Evolutionary conservation across 2,329 filamentous ascomycete genomes (phyloP), one percentile per base, ranked within the genome.

Genomic region (Stachybotrys echinatus): DNA sequence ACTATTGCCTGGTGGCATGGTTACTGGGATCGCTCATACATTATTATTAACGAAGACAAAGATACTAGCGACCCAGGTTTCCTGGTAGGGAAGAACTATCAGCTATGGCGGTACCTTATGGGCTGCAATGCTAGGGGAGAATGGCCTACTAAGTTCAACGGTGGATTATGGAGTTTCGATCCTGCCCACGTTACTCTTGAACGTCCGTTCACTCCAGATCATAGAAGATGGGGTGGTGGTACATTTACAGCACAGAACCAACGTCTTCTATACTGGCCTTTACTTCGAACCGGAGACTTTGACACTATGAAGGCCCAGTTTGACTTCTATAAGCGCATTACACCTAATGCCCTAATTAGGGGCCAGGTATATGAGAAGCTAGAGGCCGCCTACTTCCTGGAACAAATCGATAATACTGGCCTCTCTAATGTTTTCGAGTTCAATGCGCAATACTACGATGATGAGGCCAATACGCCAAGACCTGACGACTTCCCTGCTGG

Each of bases 121-220:
- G 48, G 48, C 5, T 49, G 48, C 40, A 49, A 49, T 23, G 40
- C 48, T 6, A 49, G 39, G 42, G 48, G 40, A 10, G 48, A 49
- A 42, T 49, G 48, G 48, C 48, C 48, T 8, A 49, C 48, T 31
- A 49, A 49, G 48, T 49, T 49, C 42, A 49, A 49, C 48, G 48
- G 48, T 21, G 48, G 48, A 12, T 42, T 49, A 31, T 49, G 48
- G 48, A 49, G 40, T 17, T 49, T 49, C 37, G 48, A 49, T 20
- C 48, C 48, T 19, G 34, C 45, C 40, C 40, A 38, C 42, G 48
- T 49, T 42, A 49, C 45, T 31, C 18, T 12, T 4, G 45, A 45
- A 12, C 40, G 48, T 12, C 48, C 48, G 5, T 49, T 45, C 19
- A 49, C 48, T 6, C 48, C 48, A 6, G 48, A 49, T 20, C 44